Conservation (phyloP, 345 rosid genomes). For the Gossypium thurberi region DNA sequence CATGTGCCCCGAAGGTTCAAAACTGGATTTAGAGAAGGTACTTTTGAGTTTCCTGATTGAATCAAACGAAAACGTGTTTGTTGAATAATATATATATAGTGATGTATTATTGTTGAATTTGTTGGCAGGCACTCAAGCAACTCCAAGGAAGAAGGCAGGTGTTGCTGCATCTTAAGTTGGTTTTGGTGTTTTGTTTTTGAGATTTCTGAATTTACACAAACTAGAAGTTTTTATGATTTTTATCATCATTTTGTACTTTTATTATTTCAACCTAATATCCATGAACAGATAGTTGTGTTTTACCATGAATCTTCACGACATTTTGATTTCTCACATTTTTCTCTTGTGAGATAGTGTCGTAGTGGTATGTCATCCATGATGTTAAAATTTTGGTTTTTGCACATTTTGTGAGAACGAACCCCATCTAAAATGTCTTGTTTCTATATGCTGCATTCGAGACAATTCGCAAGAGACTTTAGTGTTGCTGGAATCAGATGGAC, state of each 20-base stretch:
- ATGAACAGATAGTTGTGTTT: background rate
- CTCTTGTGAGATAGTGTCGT: too few species aligned
- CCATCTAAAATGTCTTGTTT: background rate
- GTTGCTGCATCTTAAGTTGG: slow-evolving; percentile 37
- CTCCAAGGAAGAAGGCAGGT: slow-evolving; percentile 50
- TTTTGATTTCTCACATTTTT: background rate
- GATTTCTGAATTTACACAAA: slow-evolving; percentile 15
- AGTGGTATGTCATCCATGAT: too few species aligned
- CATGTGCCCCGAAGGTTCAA: slow-evolving; percentile 70
- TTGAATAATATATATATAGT: background rate
- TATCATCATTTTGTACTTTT: background rate
- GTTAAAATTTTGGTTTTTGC: too few species aligned
- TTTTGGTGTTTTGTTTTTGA: slow-evolving; percentile 1
- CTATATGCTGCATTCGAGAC: too few species aligned
- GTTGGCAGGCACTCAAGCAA: slow-evolving; percentile 53
- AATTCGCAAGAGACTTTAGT: too few species aligned
- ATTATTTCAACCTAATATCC: background rate
- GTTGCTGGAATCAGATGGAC: too few species aligned
- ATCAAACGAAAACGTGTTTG: background rate
- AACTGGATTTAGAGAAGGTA: slow-evolving; percentile 77
- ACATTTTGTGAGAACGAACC: background rate
- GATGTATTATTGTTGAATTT: background rate
- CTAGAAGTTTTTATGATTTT: slow-evolving; percentile 12
- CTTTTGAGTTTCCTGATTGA: background rate
- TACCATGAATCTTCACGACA: background rate